A percentile compares a stretch with the other conserved stretches of the same genome.
Conservation (phyloP, 192 early-diverging fungal genomes). For the Hyaloraphidium curvatum region DNA sequence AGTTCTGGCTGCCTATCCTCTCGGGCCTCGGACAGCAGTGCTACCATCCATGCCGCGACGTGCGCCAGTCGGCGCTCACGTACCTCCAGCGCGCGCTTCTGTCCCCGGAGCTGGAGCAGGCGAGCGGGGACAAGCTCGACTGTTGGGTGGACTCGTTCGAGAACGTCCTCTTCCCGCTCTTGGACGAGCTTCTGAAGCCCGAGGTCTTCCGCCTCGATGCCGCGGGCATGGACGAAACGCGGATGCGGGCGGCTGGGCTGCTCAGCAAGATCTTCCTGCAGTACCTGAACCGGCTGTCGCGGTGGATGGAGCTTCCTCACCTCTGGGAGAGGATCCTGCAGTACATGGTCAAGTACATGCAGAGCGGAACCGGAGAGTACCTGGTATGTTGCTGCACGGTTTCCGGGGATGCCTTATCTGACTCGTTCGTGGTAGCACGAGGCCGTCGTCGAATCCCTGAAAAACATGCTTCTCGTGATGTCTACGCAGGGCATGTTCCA, state of each 20-base stretch:
- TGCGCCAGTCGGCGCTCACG: constrained; percentile 61
- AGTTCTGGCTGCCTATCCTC: constrained; percentile 59
- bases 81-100: constrained; percentile 62
- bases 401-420: not conserved
- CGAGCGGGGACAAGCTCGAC: constrained; percentile 11
- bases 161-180: constrained; percentile 69
- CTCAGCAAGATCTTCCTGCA: constrained; percentile 61
- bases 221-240: constrained; percentile 50
- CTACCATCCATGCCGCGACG: constrained; percentile 51
- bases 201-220: constrained; percentile 40
- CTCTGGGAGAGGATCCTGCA: constrained; percentile 49
- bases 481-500: constrained; percentile 45
- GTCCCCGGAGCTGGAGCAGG: constrained; percentile 26
- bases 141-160: constrained; percentile 54
- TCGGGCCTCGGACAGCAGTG: constrained; percentile 53
- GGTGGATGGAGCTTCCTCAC: constrained; percentile 31
- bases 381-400: constrained; percentile 18
- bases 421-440: constrained; percentile 27
- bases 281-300: constrained; percentile 31
- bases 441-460: constrained; percentile 52
- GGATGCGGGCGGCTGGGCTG: constrained; percentile 42
- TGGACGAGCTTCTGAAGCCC: constrained; percentile 62
- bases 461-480: constrained; percentile 70
- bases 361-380: constrained; percentile 33
- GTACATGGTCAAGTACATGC: constrained; percentile 39